Evolutionary conservation across 352 stramenopile species (phyloP), one percentile per base, ranked within the genome.

Genomic region (Globisporangium cederbergense): DNA sequence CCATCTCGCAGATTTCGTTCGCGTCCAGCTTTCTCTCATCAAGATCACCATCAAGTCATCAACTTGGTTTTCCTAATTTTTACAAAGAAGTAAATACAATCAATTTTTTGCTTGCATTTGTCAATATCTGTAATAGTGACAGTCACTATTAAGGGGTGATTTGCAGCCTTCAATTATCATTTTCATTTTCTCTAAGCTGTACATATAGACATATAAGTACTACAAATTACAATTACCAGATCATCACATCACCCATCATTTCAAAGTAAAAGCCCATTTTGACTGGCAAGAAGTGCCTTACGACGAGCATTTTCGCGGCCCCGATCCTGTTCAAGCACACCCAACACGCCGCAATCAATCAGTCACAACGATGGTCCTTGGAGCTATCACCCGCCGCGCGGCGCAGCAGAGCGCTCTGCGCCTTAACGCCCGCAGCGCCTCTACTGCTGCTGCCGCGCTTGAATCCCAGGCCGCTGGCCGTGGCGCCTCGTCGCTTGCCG

Each of bases 311-410:
- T 36, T 58, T 57, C 11, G 10, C 46, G 43, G 20, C n/a, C 8
- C 18, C 7, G n/a, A 50, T 50, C 43, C 36, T 42, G 36, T 42
- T 42, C 43, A 50, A 50, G 43, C 20, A 30, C 51, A 30, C 10
- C 30, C n/a, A 55, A 22, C 4, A 45, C 30, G 28, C 22, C 30
- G 6, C 13, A 28, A 40, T 16, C 30, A 36, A 56, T 20, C 38
- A 42, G 32, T 36, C 32, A 8, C 32, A 36, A 8, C 2, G 10
- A 79, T 79, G 69, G 67, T 73, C 28, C 65, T 80, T 60, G 56
- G 67, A 51, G 54, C 46, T 32, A 63, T 78, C 68, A 50, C 73
- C 45, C 73, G 73, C 65, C 73, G 70, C 60, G 71, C 62, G 13
- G 57, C 71, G 49, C 70, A 77, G 73, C 62, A 63, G 46, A 59